A percentile compares a stretch with the other conserved stretches of the same genome.
phyloP scores from a whole-genome alignment of 1,284 basidiomycete species.

The Malassezia slooffiae region DNA sequence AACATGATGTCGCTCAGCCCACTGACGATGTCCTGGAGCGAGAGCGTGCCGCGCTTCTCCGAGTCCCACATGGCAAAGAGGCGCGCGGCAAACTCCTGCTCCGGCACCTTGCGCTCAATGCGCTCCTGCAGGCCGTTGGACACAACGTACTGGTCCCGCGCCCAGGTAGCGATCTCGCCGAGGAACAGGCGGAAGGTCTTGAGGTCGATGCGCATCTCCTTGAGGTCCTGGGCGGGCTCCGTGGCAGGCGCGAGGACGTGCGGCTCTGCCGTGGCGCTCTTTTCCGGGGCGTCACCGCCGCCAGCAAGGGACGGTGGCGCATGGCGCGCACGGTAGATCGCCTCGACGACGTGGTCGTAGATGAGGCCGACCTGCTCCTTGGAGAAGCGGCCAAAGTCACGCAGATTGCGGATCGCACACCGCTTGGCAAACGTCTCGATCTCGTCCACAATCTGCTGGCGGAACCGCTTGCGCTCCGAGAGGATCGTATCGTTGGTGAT shows the following conservation, averaged over 20 bases:
- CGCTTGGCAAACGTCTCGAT: slow-evolving; percentile 94
- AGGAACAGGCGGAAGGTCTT: slow-evolving; percentile 80
- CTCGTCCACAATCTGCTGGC: slow-evolving; percentile 79
- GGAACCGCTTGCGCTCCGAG: slow-evolving; percentile 71
- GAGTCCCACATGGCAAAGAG: slow-evolving; percentile 40
- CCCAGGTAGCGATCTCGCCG: slow-evolving; percentile 90
- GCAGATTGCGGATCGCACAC: slow-evolving; percentile 80
- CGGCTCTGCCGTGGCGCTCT: slow-evolving; percentile 6
- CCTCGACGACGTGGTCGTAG: slow-evolving; percentile 44
- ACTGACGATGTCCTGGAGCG: slow-evolving; percentile 67
- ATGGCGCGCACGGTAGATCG: slow-evolving; percentile 41
- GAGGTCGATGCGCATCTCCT: slow-evolving; percentile 69
- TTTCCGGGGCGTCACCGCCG: slow-evolving; percentile 15
- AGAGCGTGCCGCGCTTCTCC: slow-evolving; percentile 34
- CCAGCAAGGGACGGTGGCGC: slow-evolving; percentile 21
- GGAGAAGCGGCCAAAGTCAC: slow-evolving; percentile 65
- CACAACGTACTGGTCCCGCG: slow-evolving; percentile 83
- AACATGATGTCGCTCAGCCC: slow-evolving; percentile 87
- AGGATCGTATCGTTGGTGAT: slow-evolving; percentile 93
- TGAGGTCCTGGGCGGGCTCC: slow-evolving; percentile 45
- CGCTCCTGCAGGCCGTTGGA: slow-evolving; percentile 44
- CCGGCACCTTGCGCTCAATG: slow-evolving; percentile 40
- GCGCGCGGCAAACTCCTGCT: slow-evolving; percentile 30
- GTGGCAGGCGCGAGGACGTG: too few species aligned
- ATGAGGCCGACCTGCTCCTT: slow-evolving; percentile 63